Conservation (phyloP, 2,329 filamentous ascomycete genomes). For the Exophiala sp. region DNA sequence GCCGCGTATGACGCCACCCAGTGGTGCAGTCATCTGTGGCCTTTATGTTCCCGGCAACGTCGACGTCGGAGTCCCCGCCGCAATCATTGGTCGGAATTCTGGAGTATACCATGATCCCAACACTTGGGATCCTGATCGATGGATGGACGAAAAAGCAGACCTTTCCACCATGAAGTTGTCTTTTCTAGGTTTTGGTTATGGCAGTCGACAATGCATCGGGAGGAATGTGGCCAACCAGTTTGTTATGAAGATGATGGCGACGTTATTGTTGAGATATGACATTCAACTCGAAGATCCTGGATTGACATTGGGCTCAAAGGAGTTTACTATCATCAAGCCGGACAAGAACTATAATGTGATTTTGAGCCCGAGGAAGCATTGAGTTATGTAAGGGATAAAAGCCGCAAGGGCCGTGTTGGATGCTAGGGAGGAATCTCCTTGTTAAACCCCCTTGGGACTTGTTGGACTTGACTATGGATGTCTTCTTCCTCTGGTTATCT, state of each 20-base stretch:
- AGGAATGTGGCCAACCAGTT: conserved; percentile 22
- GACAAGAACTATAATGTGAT: conserved; percentile 21
- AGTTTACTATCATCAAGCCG: conserved; percentile 21
- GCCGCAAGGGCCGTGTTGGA: no score
- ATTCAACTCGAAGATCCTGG: conserved; percentile 18
- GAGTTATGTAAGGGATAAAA: neutral
- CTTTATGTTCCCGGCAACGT: conserved; percentile 30
- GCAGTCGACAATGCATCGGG: conserved; percentile 20
- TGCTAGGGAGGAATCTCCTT: no score
- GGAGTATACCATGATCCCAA: conserved; percentile 16
- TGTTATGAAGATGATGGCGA: conserved; percentile 20
- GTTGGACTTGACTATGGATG: no score
- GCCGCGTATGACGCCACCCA: conserved; percentile 32
- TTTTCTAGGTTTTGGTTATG: conserved; percentile 20
- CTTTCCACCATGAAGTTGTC: conserved; percentile 17
- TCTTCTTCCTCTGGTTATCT: no score
- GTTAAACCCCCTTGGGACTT: no score
- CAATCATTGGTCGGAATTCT: conserved; percentile 16
- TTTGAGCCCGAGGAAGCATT: conserved; percentile 10
- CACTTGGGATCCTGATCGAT: conserved; percentile 22
- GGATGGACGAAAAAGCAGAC: conserved; percentile 20
- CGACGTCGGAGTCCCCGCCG: conserved; percentile 22
- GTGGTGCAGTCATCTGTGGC: conserved; percentile 30
- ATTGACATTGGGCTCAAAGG: conserved; percentile 15
- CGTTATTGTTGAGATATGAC: conserved; percentile 18